Evolutionary conservation across 768 basidiomycete species (phyloP).

Genomic region (Fomitopsis serialis): DNA sequence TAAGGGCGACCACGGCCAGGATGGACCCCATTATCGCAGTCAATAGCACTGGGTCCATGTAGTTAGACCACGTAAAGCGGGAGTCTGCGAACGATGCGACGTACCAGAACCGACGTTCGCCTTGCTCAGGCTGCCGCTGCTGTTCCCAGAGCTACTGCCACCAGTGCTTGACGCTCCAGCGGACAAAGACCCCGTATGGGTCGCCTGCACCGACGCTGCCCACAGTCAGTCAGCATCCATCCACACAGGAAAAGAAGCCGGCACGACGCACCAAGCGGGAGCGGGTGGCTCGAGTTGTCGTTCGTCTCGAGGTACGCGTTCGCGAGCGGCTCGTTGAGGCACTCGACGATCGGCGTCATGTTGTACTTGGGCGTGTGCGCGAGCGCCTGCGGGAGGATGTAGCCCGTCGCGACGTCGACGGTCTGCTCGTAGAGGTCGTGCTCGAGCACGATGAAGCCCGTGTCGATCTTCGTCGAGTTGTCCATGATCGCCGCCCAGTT

Average conservation of each 20-base stretch:
- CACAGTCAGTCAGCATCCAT: neutral
- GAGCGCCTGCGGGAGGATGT: constrained; percentile 78
- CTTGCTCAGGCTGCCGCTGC: neutral
- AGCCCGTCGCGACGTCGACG: constrained; percentile 82
- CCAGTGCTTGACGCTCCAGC: neutral
- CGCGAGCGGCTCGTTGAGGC: constrained; percentile 49
- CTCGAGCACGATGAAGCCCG: constrained; percentile 85
- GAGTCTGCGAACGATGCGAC: too few species aligned
- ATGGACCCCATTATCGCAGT: too few species aligned
- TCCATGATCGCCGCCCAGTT: constrained; percentile 73
- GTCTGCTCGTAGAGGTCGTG: constrained; percentile 83
- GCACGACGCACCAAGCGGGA: constrained; percentile 19
- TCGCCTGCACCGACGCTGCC: neutral
- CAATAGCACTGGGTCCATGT: too few species aligned
- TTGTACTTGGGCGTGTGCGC: constrained; percentile 60
- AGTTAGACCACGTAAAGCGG: too few species aligned
- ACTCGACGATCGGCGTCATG: constrained; percentile 67
- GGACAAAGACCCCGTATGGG: neutral
- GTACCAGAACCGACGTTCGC: too few species aligned
- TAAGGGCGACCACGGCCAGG: too few species aligned
- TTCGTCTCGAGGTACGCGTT: constrained; percentile 85
- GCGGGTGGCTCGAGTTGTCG: constrained; percentile 60
- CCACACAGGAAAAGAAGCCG: neutral
- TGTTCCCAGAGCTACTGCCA: neutral
- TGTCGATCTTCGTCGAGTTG: constrained; percentile 49